Percentiles rank a stretch among this genome's conserved stretches.
Conservation (phyloP, 208 protist species). For the Leishmania gerbilli region DNA sequence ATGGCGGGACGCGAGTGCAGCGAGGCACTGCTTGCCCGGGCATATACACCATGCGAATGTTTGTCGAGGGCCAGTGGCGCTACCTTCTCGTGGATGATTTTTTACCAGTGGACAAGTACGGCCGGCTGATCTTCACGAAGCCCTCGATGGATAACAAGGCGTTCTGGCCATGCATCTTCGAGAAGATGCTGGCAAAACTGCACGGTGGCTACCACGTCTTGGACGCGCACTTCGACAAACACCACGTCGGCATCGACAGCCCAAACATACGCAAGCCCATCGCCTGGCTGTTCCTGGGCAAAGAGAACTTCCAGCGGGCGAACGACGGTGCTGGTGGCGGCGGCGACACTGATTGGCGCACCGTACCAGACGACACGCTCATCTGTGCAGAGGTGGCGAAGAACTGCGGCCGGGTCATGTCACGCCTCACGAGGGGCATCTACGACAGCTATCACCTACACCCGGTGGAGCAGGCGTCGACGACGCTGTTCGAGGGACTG, state of each 20-base stretch:
- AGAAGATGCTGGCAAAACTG: conserved; percentile 89
- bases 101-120: conserved; percentile 70
- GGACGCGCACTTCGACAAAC: conserved; percentile 38
- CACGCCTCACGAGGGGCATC: conserved; percentile 23
- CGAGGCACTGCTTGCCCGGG: conserved; percentile 21
- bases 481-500: conserved; percentile 14
- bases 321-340: not conserved
- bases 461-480: conserved; percentile 15
- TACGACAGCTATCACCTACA: conserved; percentile 29
- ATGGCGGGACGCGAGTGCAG: conserved; percentile 14
- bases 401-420: conserved; percentile 25
- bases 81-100: conserved; percentile 89
- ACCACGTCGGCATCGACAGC: conserved; percentile 22
- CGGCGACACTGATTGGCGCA: not conserved
- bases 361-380: conserved; percentile 1
- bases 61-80: conserved; percentile 85
- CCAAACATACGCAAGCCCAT: conserved; percentile 23
- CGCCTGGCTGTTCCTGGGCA: conserved; percentile 12
- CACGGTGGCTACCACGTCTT: conserved; percentile 78
- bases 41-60: conserved; percentile 67
- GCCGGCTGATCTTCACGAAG: conserved; percentile 68
- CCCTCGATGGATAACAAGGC: conserved; percentile 28
- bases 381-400: conserved; percentile 8
- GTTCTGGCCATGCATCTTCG: conserved; percentile 83
- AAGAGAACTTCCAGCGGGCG: conserved; percentile 45